Base-by-base conservation (phyloP, 805 yeast genomes). In the Gaillardinia entomophila region DNA sequence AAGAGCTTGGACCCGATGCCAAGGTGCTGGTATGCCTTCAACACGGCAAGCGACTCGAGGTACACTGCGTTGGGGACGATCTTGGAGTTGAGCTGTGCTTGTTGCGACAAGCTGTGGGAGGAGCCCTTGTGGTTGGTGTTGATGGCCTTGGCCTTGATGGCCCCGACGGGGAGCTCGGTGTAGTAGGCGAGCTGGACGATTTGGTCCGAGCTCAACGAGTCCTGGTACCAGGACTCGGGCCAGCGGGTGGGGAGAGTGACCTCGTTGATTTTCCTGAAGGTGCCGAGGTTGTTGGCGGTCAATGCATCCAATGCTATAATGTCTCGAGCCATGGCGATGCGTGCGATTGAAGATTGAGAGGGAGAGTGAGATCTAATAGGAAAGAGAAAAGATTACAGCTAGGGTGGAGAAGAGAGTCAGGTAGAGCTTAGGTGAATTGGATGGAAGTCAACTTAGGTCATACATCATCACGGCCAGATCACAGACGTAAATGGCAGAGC, bases 101-200 rank as follows among this genome's bases (percentile, higher is more conserved):
- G 43, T 25, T 45, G 49, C 12, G 54, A 42, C n/a, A 35, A 44
- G 26, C 53, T 57, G 24, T 46, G 51, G n/a, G 43, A 41, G 17
- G 54, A 42, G 4, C 65, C 45, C n/a, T 61, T 64, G 28, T 67
- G 62, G 11, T 60, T 45, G 14, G 74, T 63, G 35, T 68, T 66
- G 33, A 71, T 58, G 6, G 67, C 56, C 42, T 64, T 68, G 34
- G 82, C 80, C 38, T 79, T 77, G 30, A 87, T 60, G 3, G 78
- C 81, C 12, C 92, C 96, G 3, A 87, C 90, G 6, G 95, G 87
- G 4, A 83, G 73, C 48, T 82, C 95, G 30, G 81, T 73, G 55
- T 69, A 82, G 57, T 67, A 83, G 0, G 81, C 83, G 34, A 78
- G 59, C 48, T 79, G 70, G 22, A 71, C 68, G 22, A 81, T 58